Evolutionary conservation across 192 early-diverging fungal genomes (phyloP).

Genomic region (Mortierella antarctica): DNA sequence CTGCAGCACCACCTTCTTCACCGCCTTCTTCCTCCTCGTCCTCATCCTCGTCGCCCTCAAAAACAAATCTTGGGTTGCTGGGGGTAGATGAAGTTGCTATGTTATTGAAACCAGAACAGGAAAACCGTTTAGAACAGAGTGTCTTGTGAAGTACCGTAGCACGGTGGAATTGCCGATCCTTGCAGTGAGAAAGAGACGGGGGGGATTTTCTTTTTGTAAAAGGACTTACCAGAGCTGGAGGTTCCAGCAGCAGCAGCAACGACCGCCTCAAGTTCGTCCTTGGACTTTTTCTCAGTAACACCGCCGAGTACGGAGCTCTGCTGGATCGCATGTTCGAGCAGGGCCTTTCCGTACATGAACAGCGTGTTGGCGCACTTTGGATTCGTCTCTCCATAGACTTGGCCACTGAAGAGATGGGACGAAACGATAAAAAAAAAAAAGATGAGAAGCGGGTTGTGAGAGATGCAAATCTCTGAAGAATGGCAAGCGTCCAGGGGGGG

Average conservation of each 20-base stretch:
- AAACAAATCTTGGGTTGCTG: slow-evolving; percentile 67
- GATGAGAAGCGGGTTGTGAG: not conserved
- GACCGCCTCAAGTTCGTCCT: slow-evolving; percentile 33
- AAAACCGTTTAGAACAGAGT: not conserved
- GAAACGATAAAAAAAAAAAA: not conserved
- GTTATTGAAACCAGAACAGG: not conserved
- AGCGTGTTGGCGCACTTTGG: slow-evolving; percentile 75
- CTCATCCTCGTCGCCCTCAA: slow-evolving; percentile 70
- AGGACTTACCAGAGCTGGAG: slow-evolving; percentile 13
- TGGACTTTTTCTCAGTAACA: slow-evolving; percentile 53
- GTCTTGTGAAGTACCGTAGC: not conserved
- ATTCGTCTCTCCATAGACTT: slow-evolving; percentile 70
- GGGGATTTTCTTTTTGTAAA: not conserved
- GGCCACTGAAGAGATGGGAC: slow-evolving; percentile 56
- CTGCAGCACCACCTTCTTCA: slow-evolving; percentile 53
- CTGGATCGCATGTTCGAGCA: slow-evolving; percentile 79
- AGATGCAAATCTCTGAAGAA: not conserved
- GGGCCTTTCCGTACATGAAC: slow-evolving; percentile 78
- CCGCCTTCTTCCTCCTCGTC: slow-evolving; percentile 61
- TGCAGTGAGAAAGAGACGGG: not conserved
- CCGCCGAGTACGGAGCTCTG: slow-evolving; percentile 81
- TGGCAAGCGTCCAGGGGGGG: not conserved
- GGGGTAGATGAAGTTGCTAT: slow-evolving; percentile 27
- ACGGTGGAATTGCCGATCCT: too few relatives aligned
- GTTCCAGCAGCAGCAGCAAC: slow-evolving; percentile 26